Conservation (phyloP, 345 rosid genomes). For the Gossypium mustelinum region DNA sequence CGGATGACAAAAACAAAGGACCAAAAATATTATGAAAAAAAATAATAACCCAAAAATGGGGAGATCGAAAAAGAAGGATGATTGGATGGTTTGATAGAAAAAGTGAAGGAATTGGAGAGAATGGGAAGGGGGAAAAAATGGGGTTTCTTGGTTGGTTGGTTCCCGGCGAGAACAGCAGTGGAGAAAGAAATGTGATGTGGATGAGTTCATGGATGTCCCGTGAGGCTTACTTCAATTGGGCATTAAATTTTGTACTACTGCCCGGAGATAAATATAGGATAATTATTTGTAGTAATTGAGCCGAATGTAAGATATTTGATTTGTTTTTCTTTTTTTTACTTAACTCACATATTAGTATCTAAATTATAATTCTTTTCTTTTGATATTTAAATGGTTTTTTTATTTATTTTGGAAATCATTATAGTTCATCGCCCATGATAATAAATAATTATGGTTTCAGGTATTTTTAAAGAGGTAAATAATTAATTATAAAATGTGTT, state of each 20-base stretch:
- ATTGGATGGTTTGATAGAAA: not conserved
- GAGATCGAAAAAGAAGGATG: not conserved
- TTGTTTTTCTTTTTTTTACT: too few species aligned
- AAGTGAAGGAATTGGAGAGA: conserved; percentile 6
- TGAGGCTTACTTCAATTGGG: conserved; percentile 23
- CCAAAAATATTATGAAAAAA: not conserved
- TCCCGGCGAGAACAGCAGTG: conserved; percentile 13
- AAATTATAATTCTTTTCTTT: too few species aligned
- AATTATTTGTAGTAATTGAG: not conserved
- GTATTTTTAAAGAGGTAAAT: too few species aligned
- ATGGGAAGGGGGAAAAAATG: not conserved
- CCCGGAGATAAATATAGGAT: not conserved
- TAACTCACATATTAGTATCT: too few species aligned
- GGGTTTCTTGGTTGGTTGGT: not conserved
- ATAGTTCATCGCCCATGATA: too few species aligned
- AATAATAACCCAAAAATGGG: not conserved
- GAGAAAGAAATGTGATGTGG: conserved; percentile 21
- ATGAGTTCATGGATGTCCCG: conserved; percentile 20
- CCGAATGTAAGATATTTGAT: too few species aligned
- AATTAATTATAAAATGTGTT: too few species aligned
- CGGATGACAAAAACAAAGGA: not conserved
- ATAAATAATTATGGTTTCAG: too few species aligned
- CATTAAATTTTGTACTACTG: not conserved
- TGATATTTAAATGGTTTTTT: too few species aligned
- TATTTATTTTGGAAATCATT: too few species aligned